Evolutionary conservation across 208 protist genomes (phyloP), one percentile per base, ranked within the genome.

Genomic region (Trypanosoma melophagium): DNA sequence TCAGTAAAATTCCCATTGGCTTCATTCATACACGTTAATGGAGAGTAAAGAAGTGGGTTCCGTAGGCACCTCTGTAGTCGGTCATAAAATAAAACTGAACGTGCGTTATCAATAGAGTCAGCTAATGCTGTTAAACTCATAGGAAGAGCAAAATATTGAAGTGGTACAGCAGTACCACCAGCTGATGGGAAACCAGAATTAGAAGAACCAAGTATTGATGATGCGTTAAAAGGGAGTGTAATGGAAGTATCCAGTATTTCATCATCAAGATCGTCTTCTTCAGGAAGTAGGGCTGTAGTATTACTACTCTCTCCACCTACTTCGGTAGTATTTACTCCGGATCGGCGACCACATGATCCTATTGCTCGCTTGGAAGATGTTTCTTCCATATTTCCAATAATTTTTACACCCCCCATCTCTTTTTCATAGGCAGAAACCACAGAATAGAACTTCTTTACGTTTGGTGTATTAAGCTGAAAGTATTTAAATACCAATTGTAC

Each of bases 31-130:
- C 62, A 71, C 16, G 42, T 49, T 25, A 69, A 47, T 3, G 74
- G 53, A 44, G 66, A 79, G 21, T 56, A 74, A n/a, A 79, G 41
- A 10, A 73, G 51, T 12, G 76, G 76, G 52, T 71, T 67, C 25
- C 55, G 65, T 21, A 81, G 59, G 52, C 76, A 81, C 16, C 31
- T 16, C 53, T 71, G 59, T 5, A 81, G 54, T 25, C 63, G 51
- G 0, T 49, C 44, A 50, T 68, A 70, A 62, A 72, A 77, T 52
- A 77, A 22, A 10, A 19, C 45, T 8, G 25, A n/a, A 63, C 70
- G 47, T 2, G 51, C 24, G 10, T n/a, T 35, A 21, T 65, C 61
- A 51, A 69, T 40, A n/a, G 2, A 61, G 13, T 76, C 42, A 17
- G 72, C 72, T 13, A 71, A 57, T 21, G 64, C 25, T 22, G 0